Evolutionary conservation across 2,329 filamentous ascomycete genomes (phyloP), one percentile per base, ranked within the genome.

Genomic region (Akanthomyces muscarius): DNA sequence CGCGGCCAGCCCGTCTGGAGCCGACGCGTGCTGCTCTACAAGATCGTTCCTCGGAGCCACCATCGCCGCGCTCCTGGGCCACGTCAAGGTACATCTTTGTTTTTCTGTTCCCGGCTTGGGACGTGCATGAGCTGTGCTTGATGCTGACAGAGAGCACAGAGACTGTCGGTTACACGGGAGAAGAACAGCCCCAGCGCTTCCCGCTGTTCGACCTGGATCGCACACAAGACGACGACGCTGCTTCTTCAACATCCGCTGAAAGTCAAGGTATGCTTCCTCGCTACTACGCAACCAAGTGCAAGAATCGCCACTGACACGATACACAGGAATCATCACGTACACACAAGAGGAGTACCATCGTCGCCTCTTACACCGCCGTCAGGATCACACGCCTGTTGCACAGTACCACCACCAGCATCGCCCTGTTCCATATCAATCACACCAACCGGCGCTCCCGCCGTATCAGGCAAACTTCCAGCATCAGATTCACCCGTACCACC

Each of bases 1-100:
- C 61, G 75, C 11, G 74, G 76, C 48, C 71, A 69, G 41, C 69
- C 75, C 4, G 63, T 83, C 45, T 83, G 80, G 79, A 81, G 79
- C 52, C 78, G 74, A 0, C 75, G 82, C 69, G 62, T 81, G 23
- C 78, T 83, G 33, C 63, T 77, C 28, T 54, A 44, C 58, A 61
- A 61, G 58, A 36, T 53, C 16, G 73, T 23, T 71, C 8, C 71
- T 70, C 6, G 50, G 73, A 16, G 68, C 72, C 33, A 63, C 71
- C 33, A 63, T 67, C 18, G 66, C 71, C 11, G 38, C 30, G 69
- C 70, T 61, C 65, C 67, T n/a, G 71, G 70, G 10, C 28, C 48
- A 30, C 65, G 54, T 23, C 55, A 67, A 63, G 53, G 62, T 63
- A 10, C 23, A 10, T 41, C 42, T 21, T 8, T 18, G 18, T n/a